These are phyloP conservation scores for Boeremia exigua DNA, from an alignment of 2,329 filamentous ascomycete species.

Conservation along the genomic window DNA sequence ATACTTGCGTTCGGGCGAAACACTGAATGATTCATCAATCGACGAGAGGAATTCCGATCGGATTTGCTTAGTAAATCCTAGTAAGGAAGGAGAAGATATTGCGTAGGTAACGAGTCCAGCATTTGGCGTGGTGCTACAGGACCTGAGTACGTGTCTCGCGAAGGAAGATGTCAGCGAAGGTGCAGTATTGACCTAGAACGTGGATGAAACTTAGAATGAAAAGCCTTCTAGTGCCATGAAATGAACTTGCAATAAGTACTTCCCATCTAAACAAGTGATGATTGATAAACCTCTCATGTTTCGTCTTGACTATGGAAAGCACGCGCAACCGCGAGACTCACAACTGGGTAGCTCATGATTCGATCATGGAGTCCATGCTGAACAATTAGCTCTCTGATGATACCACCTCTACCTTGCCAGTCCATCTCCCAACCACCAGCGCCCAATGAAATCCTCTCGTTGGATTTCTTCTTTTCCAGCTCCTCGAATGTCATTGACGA, in stretches of 20 bases:
- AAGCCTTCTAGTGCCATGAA: background rate
- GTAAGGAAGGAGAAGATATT: slow-evolving; percentile 48
- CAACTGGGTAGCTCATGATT: slow-evolving; percentile 64
- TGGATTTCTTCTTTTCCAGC: slow-evolving; percentile 54
- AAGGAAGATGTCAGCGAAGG: slow-evolving; percentile 51
- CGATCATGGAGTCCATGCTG: slow-evolving; percentile 64
- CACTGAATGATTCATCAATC: slow-evolving; percentile 49
- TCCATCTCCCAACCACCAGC: slow-evolving; percentile 59
- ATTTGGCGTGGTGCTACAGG: slow-evolving; percentile 51
- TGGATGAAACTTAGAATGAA: background rate
- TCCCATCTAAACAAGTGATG: background rate
- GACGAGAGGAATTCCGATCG: slow-evolving; percentile 54
- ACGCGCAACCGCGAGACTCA: slow-evolving; percentile 59
- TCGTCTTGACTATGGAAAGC: slow-evolving; percentile 49
- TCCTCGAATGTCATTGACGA: slow-evolving; percentile 52
- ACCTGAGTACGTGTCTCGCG: slow-evolving; percentile 49
- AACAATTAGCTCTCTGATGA: slow-evolving; percentile 61
- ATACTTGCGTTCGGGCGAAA: slow-evolving; percentile 47
- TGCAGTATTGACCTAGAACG: slow-evolving; percentile 47
- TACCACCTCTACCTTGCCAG: slow-evolving; percentile 54
- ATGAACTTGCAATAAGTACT: background rate
- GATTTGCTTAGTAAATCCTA: slow-evolving; percentile 51
- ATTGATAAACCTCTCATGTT: background rate
- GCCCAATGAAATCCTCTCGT: slow-evolving; percentile 51
- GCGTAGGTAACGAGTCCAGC: slow-evolving; percentile 49